Conservation (phyloP, 2,329 filamentous ascomycete species). For the Aspergillus glaucus region DNA sequence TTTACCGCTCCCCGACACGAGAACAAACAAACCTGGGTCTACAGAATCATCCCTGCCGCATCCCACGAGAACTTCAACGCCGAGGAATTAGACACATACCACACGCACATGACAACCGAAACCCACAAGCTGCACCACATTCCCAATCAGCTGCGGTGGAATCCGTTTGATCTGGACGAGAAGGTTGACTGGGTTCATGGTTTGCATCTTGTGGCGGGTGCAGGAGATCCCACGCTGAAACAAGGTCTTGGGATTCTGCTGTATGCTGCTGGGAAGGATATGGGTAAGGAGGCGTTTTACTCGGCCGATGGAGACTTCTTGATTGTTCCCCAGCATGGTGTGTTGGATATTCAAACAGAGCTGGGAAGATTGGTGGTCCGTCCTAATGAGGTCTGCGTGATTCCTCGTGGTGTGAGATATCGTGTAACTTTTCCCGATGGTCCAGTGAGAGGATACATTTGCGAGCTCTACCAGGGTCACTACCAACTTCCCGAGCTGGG, state of each 20-base stretch:
- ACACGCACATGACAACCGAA: constrained; percentile 37
- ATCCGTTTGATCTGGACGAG: constrained; percentile 67
- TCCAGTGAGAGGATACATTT: constrained; percentile 64
- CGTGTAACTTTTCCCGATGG: constrained; percentile 60
- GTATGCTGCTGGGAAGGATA: constrained; percentile 71
- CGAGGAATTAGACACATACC: constrained; percentile 41
- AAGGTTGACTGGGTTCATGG: constrained; percentile 62
- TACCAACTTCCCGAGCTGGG: constrained; percentile 66
- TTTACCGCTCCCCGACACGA: constrained; percentile 64
- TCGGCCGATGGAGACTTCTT: constrained; percentile 75
- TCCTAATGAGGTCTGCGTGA: constrained; percentile 70
- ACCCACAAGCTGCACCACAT: constrained; percentile 61
- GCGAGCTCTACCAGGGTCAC: constrained; percentile 68
- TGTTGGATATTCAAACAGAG: constrained; percentile 70
- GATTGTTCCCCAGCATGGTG: constrained; percentile 68
- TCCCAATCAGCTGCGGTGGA: constrained; percentile 76
- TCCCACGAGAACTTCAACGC: constrained; percentile 49
- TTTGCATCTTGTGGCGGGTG: constrained; percentile 67
- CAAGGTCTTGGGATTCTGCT: constrained; percentile 72
- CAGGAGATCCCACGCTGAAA: constrained; percentile 74
- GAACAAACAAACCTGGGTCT: constrained; percentile 68
- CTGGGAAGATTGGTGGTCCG: constrained; percentile 68
- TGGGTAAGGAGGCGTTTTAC: constrained; percentile 76
- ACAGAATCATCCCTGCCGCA: constrained; percentile 61
- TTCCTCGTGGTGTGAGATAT: constrained; percentile 66